Evolutionary conservation across 2,329 filamentous ascomycete species (phyloP).

Genomic region (Bretziella fagacearum): DNA sequence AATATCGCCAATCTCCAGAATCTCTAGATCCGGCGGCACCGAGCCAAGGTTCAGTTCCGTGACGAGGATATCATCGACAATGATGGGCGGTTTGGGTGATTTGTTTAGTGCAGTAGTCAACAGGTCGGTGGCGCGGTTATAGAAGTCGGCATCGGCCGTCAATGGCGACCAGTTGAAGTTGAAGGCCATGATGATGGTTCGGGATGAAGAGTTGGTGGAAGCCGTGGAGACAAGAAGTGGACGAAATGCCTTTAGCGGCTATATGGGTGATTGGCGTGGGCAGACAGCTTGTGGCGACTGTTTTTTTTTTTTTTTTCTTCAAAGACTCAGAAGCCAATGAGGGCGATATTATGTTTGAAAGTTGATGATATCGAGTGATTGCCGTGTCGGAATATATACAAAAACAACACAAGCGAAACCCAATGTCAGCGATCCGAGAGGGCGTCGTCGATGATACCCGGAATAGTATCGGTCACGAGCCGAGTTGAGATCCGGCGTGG

Average conservation of each 20-base stretch:
- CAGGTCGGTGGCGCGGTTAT: conserved; percentile 79
- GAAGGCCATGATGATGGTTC: conserved; percentile 76
- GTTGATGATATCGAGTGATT: no score
- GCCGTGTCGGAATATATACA: no score
- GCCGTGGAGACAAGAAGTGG: no score
- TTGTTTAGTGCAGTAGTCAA: conserved; percentile 93
- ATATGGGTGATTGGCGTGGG: no score
- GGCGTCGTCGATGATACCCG: background rate
- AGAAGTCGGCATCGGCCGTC: conserved; percentile 84
- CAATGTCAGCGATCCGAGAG: no score
- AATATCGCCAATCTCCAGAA: conserved; percentile 91
- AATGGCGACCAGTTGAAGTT: conserved; percentile 99
- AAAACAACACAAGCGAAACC: no score
- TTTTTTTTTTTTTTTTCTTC: no score
- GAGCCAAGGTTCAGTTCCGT: conserved; percentile 94
- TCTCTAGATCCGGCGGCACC: conserved; percentile 86
- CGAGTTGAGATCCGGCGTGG: background rate
- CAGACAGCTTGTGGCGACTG: no score
- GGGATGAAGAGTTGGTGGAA: background rate
- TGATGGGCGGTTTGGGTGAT: conserved; percentile 92
- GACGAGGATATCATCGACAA: conserved; percentile 97
- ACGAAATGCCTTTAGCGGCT: no score
- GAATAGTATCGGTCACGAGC: background rate
- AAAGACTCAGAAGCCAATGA: no score
- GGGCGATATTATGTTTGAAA: no score